Evolutionary conservation across 208 protist genomes (phyloP).

Genomic region (Wallacemonas sp.): DNA sequence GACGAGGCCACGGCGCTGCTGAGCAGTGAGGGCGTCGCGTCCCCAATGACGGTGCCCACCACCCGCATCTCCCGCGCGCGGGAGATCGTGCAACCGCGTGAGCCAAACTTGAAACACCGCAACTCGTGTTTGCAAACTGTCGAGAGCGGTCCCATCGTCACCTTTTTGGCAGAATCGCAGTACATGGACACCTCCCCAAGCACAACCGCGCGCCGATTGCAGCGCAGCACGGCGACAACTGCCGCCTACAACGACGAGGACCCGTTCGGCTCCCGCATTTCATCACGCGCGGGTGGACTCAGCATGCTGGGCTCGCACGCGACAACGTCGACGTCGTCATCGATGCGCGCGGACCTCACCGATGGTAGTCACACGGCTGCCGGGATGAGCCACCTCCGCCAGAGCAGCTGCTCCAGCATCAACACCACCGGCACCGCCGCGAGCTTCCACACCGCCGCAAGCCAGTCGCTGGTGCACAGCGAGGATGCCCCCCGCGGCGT

Average conservation of each 20-base stretch:
- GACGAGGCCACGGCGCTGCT: too few relatives aligned
- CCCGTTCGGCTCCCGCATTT: background rate
- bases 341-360: background rate
- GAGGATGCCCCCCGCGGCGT: too few relatives aligned
- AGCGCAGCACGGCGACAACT: conserved; percentile 8
- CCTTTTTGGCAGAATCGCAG: conserved; percentile 1
- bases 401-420: too few relatives aligned
- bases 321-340: background rate
- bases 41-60: too few relatives aligned
- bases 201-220: background rate
- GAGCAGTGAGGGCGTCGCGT: too few relatives aligned
- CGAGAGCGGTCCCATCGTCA: conserved; percentile 5
- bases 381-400: too few relatives aligned
- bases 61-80: background rate
- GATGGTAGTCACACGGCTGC: background rate
- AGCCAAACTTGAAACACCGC: background rate
- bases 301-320: background rate
- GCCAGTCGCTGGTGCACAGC: too few relatives aligned
- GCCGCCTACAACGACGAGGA: conserved; percentile 3
- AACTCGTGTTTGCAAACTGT: background rate
- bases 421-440: too few relatives aligned
- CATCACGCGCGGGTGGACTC: background rate
- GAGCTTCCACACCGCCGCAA: too few relatives aligned
- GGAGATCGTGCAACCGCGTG: background rate
- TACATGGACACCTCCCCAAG: background rate